phyloP scores from a whole-genome alignment of 805 yeast genomes.

The Ogataea haglerorum region DNA sequence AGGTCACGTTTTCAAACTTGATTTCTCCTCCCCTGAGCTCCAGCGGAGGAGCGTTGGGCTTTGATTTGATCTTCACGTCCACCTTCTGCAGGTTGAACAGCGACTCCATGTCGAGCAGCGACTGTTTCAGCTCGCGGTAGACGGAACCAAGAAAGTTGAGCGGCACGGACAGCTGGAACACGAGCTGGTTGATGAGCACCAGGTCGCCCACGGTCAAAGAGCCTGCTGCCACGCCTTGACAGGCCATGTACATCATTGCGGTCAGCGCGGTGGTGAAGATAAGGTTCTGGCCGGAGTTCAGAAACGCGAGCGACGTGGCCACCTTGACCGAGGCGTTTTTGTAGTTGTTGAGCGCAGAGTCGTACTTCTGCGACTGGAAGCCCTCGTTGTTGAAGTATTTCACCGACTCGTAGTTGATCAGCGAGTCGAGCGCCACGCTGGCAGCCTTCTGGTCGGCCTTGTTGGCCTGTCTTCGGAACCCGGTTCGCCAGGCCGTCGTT shows the following conservation, averaged over 20 bases:
- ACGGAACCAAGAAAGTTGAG: conserved; percentile 93
- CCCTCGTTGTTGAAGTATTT: conserved; percentile 90
- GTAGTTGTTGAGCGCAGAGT: conserved; percentile 66
- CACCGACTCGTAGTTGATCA: conserved; percentile 92
- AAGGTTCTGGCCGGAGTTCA: conserved; percentile 75
- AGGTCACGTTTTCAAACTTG: conserved; percentile 83
- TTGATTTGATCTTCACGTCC: conserved; percentile 61
- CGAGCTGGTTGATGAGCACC: conserved; percentile 91
- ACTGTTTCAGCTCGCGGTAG: conserved; percentile 90
- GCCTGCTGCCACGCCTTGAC: conserved; percentile 85
- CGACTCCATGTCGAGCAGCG: conserved; percentile 93
- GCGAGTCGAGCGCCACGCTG: conserved; percentile 86
- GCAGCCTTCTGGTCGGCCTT: conserved; percentile 96
- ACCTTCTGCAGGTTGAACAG: conserved; percentile 80
- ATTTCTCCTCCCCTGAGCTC: conserved; percentile 70
- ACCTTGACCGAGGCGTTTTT: conserved; percentile 74
- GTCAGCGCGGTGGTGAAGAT: conserved; percentile 88
- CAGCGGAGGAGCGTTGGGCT: conserved; percentile 60
- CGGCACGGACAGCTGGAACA: conserved; percentile 93
- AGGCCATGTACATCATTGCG: conserved; percentile 97
- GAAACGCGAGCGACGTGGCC: conserved; percentile 77
- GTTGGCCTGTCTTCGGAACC: conserved; percentile 84
- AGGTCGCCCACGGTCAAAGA: conserved; percentile 88
- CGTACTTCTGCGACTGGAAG: conserved; percentile 76
- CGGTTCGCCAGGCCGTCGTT: conserved; percentile 96